Conservation (phyloP, 2,329 filamentous ascomycete genomes). For the Colletotrichum eleusines region DNA sequence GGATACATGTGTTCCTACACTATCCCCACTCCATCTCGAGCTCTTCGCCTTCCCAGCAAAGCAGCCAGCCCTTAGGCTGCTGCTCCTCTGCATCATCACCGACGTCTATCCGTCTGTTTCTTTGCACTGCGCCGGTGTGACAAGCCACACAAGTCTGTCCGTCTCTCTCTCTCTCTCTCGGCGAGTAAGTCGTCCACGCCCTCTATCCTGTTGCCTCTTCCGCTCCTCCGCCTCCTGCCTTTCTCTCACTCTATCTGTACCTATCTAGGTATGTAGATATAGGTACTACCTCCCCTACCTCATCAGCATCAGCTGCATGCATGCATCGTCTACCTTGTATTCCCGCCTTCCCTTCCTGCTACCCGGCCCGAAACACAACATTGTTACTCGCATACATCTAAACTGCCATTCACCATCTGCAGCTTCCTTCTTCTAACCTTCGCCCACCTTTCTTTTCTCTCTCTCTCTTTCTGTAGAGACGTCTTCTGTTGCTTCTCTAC, state of each 20-base stretch:
- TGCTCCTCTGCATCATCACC: slow-evolving; percentile 37
- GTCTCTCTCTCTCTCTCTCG: too few relatives aligned
- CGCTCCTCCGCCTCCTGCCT: neutral
- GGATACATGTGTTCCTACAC: neutral
- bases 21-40: neutral
- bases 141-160: too few relatives aligned
- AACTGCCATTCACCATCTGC: neutral
- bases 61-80: slow-evolving; percentile 32
- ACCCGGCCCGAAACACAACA: neutral
- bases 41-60: neutral
- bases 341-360: neutral
- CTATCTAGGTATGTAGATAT: too few relatives aligned
- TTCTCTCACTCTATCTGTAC: neutral
- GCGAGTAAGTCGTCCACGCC: slow-evolving; percentile 16
- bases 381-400: neutral
- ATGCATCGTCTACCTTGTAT: neutral
- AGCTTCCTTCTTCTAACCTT: too few relatives aligned
- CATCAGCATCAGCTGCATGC: neutral
- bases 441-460: neutral
- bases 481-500: neutral
- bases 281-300: neutral
- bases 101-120: neutral
- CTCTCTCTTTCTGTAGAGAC: neutral
- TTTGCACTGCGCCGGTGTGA: neutral
- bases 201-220: slow-evolving; percentile 17